Conservation (phyloP, 106 monocot species). For the Posidonia australis region DNA sequence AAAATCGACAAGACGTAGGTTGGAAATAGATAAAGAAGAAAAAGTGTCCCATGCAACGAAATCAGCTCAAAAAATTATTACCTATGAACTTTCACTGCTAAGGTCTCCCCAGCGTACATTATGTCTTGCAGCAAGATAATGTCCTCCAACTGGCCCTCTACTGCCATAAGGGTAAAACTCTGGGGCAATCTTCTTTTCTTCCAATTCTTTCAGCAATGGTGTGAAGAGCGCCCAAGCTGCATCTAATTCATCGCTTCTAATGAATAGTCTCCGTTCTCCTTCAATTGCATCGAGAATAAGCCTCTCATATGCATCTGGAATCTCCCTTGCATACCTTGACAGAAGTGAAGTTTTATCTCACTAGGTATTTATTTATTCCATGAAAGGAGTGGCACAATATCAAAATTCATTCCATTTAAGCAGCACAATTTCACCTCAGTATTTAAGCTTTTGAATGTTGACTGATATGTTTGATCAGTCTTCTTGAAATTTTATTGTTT, state of each 20-base stretch:
- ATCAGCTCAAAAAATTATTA: neutral
- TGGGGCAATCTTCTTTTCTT: slow-evolving; percentile 54
- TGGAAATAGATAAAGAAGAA: neutral
- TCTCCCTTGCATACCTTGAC: slow-evolving; percentile 47
- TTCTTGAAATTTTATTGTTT: too few relatives aligned
- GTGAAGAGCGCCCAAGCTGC: slow-evolving; percentile 80
- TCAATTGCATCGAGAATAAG: slow-evolving; percentile 60
- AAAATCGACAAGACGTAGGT: too few relatives aligned
- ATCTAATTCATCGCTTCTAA: slow-evolving; percentile 71
- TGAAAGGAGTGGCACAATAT: too few relatives aligned
- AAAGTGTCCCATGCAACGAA: neutral
- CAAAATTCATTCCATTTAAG: too few relatives aligned
- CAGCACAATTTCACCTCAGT: too few relatives aligned
- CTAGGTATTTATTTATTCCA: too few relatives aligned
- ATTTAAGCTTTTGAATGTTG: too few relatives aligned
- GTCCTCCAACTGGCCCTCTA: slow-evolving; percentile 68
- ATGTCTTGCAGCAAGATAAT: slow-evolving; percentile 71
- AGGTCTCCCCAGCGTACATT: slow-evolving; percentile 71
- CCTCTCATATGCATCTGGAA: slow-evolving; percentile 78
- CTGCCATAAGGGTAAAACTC: slow-evolving; percentile 74
- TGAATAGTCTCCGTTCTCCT: slow-evolving; percentile 63
- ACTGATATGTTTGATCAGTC: too few relatives aligned
- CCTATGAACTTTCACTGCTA: slow-evolving; percentile 17
- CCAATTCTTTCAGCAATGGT: slow-evolving; percentile 52
- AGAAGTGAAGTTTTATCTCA: neutral